Base-by-base conservation (phyloP, 495 filamentous ascomycete species). In the Podospora fimiseda region DNA sequence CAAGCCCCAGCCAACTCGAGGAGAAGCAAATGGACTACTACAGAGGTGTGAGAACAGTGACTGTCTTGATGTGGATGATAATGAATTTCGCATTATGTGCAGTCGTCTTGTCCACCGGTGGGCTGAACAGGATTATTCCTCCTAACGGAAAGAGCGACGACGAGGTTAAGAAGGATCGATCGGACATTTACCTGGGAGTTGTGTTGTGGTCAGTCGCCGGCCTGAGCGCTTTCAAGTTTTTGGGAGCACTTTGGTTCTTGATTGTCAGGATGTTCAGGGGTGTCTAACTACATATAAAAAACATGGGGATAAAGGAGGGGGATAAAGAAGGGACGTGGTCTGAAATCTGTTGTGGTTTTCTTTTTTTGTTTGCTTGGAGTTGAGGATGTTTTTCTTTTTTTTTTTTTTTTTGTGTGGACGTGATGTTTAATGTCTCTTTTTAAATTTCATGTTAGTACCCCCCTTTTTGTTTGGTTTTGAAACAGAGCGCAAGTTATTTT, bases 1-100 rank as follows among this genome's bases (percentile, higher is more conserved):
- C 70, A 0, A 74, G 81, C 18, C 74, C 80, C 11, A 78, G 85
- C 4, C 74, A 80, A 48, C 66, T 74, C 45, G 70, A 74, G 40
- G 90, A 96, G 61, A 86, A 86, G 60, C 93, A 99, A 71, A 90
- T 95, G 72, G 93, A 97, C 67, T 99, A 97, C 66, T 99, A 99
- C 76, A 90, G 91, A 62, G 93, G 91, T 39, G 95, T 99, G 65
- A 80, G 94, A 43, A 90, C 87, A 50, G 79, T 88, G 13, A 90
- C 95, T 60, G 94, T 99, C 50, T 74, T 99, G 47, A 79, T 85
- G 51, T 99, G 94, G 94, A 93, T 99, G 72, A 90, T 96, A 63
- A 91, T 83, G 59, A 99, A 99, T 70, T 87, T 97, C 63, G 90
- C 83, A 9, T 84, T 99, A 4, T 79, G 77, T 3, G 93, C 93